Base-by-base conservation (phyloP, 1,284 basidiomycete species). In the Mycosarcoma mackinlayi region DNA sequence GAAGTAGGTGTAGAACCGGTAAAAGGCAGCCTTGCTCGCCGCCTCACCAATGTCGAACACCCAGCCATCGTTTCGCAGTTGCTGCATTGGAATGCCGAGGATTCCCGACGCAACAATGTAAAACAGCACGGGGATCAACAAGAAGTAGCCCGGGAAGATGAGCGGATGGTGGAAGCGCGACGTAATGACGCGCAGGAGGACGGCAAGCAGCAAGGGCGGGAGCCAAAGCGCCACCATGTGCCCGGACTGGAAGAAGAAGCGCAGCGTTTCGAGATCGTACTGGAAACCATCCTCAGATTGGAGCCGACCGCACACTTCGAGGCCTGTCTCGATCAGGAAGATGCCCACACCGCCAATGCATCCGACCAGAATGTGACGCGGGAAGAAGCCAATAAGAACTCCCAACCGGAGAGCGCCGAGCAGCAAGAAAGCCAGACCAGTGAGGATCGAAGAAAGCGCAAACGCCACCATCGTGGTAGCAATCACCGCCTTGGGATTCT, bases 261-360 rank as follows among this genome's bases (percentile, higher is more conserved):
- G 85, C 77, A 95, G 76, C 11, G 89, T 89, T 13, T 85, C 86
- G 77, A 89, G 84, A 27, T 89, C 88, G 73, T 90, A 89, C 40
- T 87, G 86, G 79, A 93, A 91, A 10, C 89, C 85, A 79, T 92
- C 92, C 46, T 95, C 94, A 11, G 74, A 73, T 42, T 89, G 87
- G 55, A 97, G 86, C 3, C 91, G 89, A 24, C 92, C 89, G 72
- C 90, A 89, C 24, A 97, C 92, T 23, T 92, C 89, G 33, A 97
- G 60, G 1, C 80, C 80, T 0, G 80, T 82, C 56, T 81, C 79
- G 58, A 82, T 68, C 37, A 98, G 86, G 84, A 98, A 98, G 14
- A 91, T 88, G 13, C 95, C 95, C 23, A 98, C 93, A 23, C 95
- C 95, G 11, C 95, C 95, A 40, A 98, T 98, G 79, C 94, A 95